Evolutionary conservation across 73 alveolate genomes (phyloP).

Genomic region (Tetrahymena elliotti): DNA sequence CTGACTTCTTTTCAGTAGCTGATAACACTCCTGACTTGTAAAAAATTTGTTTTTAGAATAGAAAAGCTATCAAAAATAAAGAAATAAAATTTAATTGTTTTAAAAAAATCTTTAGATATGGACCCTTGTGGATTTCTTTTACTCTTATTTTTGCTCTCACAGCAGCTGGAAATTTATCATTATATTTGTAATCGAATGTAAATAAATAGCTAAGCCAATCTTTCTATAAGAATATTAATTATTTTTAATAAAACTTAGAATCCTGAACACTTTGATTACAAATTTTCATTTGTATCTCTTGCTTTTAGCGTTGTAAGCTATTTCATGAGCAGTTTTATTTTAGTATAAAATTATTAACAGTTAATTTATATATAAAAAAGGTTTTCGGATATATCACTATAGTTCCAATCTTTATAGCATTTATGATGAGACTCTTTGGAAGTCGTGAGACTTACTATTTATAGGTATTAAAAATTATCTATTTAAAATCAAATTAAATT

Average conservation of each 20-base stretch:
- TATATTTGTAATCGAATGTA: not conserved
- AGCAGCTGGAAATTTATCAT: not conserved
- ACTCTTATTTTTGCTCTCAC: not conserved
- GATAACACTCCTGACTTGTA: not conserved
- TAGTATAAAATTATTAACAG: not conserved
- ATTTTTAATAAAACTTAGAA: not conserved
- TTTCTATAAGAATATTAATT: not conserved
- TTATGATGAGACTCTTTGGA: not conserved
- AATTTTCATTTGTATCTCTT: not conserved
- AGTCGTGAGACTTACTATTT: not conserved
- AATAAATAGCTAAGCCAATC: no score
- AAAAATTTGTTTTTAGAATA: not conserved
- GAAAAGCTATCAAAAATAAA: not conserved
- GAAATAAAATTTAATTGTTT: not conserved
- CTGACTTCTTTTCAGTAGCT: not conserved
- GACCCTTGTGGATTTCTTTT: not conserved
- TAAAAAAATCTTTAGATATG: not conserved
- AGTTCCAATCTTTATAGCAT: not conserved
- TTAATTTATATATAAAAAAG: not conserved
- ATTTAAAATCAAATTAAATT: not conserved
- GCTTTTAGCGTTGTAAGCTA: not conserved
- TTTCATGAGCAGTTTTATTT: not conserved
- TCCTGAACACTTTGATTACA: not conserved
- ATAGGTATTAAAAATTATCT: not conserved
- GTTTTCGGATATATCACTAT: not conserved